Conservation (phyloP, 2,329 filamentous ascomycete genomes). For the Ophiostoma piceae region DNA sequence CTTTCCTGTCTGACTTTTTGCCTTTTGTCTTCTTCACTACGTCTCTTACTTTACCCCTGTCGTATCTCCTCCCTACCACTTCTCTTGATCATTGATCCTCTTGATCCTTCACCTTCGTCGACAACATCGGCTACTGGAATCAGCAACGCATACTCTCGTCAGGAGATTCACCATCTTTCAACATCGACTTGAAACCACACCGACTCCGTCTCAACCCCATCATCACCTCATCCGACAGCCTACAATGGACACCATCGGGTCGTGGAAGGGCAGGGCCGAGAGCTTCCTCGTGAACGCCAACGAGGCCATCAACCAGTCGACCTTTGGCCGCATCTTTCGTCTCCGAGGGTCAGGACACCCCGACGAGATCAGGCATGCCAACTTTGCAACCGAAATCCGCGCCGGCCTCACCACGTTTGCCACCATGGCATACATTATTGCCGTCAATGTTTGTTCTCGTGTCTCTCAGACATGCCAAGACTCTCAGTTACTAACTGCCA, state of each 20-base stretch:
- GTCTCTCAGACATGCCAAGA: no score
- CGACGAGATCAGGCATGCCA: constrained; percentile 61
- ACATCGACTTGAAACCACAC: not conserved
- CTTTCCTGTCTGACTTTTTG: not conserved
- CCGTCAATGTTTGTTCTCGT: constrained; percentile 51
- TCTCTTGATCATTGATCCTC: not conserved
- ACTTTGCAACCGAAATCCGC: constrained; percentile 71
- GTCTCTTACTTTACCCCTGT: not conserved
- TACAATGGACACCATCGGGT: constrained; percentile 37
- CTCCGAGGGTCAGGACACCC: constrained; percentile 64
- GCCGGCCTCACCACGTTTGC: constrained; percentile 76
- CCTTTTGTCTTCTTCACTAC: not conserved
- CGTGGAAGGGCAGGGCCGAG: constrained; percentile 51
- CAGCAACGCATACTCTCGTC: not conserved
- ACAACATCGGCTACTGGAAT: not conserved
- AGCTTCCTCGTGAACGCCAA: constrained; percentile 46
- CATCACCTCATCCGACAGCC: not conserved
- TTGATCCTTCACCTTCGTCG: not conserved
- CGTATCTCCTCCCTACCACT: not conserved
- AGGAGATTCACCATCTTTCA: not conserved
- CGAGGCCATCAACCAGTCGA: constrained; percentile 38
- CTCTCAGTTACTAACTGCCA: constrained; percentile 35
- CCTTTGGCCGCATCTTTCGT: constrained; percentile 57
- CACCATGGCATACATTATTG: constrained; percentile 82
- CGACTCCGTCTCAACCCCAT: not conserved